phyloP scores from a whole-genome alignment of 2,329 filamentous ascomycete species.

The Neofusicoccum ribis region DNA sequence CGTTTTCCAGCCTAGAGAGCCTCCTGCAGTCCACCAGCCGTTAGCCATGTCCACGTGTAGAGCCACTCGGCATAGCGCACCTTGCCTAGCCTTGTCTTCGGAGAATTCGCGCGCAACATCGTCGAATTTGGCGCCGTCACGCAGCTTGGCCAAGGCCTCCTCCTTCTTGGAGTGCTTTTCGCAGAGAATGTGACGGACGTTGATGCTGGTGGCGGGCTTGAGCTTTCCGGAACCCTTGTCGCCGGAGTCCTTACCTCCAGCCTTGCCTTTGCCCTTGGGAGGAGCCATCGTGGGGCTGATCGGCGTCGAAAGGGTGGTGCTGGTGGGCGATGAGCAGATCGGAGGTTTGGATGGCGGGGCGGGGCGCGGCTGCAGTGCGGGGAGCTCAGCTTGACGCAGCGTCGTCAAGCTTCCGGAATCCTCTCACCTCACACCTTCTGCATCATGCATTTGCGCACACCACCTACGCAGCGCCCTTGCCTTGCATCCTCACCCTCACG shows the following conservation, averaged over 20 bases:
- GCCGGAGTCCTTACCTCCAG: constrained; percentile 18
- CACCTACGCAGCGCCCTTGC: too few relatives aligned
- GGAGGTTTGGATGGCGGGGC: neutral
- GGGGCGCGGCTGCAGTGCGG: constrained; percentile 15
- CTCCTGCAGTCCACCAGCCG: constrained; percentile 50
- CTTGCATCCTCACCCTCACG: neutral
- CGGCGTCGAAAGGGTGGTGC: neutral
- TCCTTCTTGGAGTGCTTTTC: constrained; percentile 78
- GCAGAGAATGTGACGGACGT: constrained; percentile 75
- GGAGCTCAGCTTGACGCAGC: constrained; percentile 1
- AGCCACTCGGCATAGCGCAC: constrained; percentile 26
- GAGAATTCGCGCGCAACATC: constrained; percentile 71
- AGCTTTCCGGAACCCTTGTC: constrained; percentile 47
- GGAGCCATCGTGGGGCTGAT: constrained; percentile 6
- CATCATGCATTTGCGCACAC: neutral
- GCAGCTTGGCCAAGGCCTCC: constrained; percentile 69
- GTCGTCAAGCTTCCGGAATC: constrained; percentile 1
- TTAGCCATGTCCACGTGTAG: neutral
- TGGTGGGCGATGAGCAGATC: neutral
- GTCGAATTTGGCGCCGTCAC: constrained; percentile 69
- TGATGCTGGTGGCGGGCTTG: constrained; percentile 68
- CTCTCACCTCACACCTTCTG: neutral
- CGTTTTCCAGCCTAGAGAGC: constrained; percentile 71
- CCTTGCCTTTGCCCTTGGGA: constrained; percentile 13
- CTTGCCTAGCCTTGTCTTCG: constrained; percentile 74